Base-by-base conservation (phyloP, 1,284 basidiomycete genomes). In the Leccinum pachyderme region DNA sequence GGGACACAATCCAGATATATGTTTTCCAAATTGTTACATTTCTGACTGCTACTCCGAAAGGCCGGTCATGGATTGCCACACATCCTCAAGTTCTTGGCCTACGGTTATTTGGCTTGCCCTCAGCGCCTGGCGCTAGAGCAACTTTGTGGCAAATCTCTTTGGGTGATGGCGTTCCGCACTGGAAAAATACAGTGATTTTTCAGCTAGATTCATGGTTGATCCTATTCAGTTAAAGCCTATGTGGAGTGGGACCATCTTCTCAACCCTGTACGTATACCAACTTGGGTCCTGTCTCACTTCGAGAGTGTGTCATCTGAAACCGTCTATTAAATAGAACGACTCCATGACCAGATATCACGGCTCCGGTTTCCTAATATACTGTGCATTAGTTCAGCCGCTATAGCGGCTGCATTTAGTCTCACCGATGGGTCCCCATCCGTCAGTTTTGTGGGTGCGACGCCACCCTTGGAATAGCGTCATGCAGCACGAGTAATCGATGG, bases 201-300 rank as follows among this genome's bases (percentile, higher is more conserved):
- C 13, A 15, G 31, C 33, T 11, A 15, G n/a, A 37, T 37, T 18
- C 11, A 12, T 9, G 24, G n/a, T 8, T 6, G 13, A 22, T 22
- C 28, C 15, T 28, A 47, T 47, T 18, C 39, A 22, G 39, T 11
- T 22, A 18, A 41, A 41, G 11, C 39, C 39, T 22, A 41, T 7
- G 11, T 41, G 39, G 18, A 29, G n/a, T 12, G 24, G 11, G 18
- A 11, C 22, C 25, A 7, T 18, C 11, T 47, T 13, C 8, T 12
- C 1, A 47, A 31, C 27, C 9, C 24, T 28, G 31, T 33, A 48
- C 45, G 45, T 32, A 47, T 25, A 47, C 31, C 25, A 32, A 32
- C 18, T 18, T 18, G 13, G 13, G 4, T 5, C n/a, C 39, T 60
- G 58, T 56, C 22, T 56, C 57, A 60, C 45, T 45, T 45, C 29